phyloP scores from a whole-genome alignment of 129 eudicot species.

The Pseudognaphalium luteoalbum region DNA sequence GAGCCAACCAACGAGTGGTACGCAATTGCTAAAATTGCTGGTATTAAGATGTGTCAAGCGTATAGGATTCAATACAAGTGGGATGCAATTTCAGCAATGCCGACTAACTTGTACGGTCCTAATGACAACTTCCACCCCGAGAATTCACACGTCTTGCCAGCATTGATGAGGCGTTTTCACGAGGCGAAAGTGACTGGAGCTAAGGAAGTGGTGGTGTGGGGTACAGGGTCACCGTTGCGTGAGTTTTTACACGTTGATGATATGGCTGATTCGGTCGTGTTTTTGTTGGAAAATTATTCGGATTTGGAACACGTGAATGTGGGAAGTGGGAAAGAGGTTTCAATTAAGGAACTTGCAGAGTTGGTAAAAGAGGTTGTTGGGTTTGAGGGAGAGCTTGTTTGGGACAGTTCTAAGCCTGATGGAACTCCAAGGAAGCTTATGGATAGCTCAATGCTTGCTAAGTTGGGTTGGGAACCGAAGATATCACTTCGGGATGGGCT shows the following conservation, averaged over 20 bases:
- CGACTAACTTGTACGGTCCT: conserved; percentile 88
- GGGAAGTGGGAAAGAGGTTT: conserved; percentile 97
- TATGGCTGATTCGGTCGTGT: conserved; percentile 81
- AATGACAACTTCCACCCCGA: conserved; percentile 95
- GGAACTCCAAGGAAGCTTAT: conserved; percentile 99
- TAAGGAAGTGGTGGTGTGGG: conserved; percentile 97
- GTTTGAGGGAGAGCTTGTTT: conserved; percentile 75
- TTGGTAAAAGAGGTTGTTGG: conserved; percentile 93
- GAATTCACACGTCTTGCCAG: conserved; percentile 93
- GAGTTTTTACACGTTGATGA: conserved; percentile 97
- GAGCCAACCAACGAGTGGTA: conserved; percentile 98
- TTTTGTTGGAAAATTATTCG: conserved; percentile 74
- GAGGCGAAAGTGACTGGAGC: conserved; percentile 66
- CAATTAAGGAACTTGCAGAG: conserved; percentile 88
- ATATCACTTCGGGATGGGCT: conserved; percentile 80
- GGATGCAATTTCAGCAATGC: conserved; percentile 94
- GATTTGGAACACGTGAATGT: conserved; percentile 93
- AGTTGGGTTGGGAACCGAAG: conserved; percentile 85
- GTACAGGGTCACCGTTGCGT: conserved; percentile 76
- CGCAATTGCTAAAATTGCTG: conserved; percentile 89
- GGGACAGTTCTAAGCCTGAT: conserved; percentile 88
- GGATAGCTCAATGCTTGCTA: conserved; percentile 74
- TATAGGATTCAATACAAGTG: conserved; percentile 70
- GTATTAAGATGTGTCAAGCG: conserved; percentile 95
- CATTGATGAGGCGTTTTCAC: conserved; percentile 82